Percentiles rank a stretch among this genome's conserved stretches.
These are phyloP conservation scores for Phyllosticta citrichinensis DNA, from an alignment of 2,329 filamentous ascomycete species.

Conservation along the genomic window DNA sequence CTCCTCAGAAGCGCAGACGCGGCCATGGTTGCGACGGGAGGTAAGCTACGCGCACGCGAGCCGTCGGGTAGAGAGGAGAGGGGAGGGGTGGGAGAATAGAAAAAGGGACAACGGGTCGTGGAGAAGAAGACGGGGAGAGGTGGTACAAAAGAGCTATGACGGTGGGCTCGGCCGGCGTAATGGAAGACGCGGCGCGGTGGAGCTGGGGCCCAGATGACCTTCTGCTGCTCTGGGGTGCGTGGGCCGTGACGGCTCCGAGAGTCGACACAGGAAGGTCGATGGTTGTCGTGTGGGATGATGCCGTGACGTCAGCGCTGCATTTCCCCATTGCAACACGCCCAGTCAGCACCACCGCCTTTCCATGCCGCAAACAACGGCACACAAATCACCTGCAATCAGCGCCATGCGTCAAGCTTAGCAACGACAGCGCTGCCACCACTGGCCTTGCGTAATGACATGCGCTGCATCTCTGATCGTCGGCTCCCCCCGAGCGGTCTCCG, in stretches of 20 bases:
- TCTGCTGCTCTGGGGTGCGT: background rate
- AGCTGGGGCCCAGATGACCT: too few species aligned
- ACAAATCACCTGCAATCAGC: background rate
- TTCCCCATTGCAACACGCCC: background rate
- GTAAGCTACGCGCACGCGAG: background rate
- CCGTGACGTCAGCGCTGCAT: background rate
- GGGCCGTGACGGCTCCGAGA: background rate
- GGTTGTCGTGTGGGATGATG: background rate
- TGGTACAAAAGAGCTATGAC: background rate
- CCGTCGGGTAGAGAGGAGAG: background rate
- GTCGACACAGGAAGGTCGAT: background rate
- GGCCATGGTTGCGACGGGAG: slow-evolving; percentile 28
- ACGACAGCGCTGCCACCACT: background rate
- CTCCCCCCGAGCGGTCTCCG: slow-evolving; percentile 1
- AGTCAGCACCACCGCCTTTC: background rate
- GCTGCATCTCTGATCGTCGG: background rate
- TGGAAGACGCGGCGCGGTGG: background rate
- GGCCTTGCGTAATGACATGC: background rate
- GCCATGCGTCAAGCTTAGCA: background rate
- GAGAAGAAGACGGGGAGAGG: background rate
- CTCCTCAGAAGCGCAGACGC: slow-evolving; percentile 67
- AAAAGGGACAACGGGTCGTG: background rate
- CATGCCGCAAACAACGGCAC: background rate
- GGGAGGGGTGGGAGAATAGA: background rate
- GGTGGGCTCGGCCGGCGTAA: background rate